Percentiles rank a stretch among this genome's conserved stretches.
These are phyloP conservation scores for Aspergillus sclerotiicarbonarius DNA, from an alignment of 495 filamentous ascomycete genomes.

Conservation along the genomic window DNA sequence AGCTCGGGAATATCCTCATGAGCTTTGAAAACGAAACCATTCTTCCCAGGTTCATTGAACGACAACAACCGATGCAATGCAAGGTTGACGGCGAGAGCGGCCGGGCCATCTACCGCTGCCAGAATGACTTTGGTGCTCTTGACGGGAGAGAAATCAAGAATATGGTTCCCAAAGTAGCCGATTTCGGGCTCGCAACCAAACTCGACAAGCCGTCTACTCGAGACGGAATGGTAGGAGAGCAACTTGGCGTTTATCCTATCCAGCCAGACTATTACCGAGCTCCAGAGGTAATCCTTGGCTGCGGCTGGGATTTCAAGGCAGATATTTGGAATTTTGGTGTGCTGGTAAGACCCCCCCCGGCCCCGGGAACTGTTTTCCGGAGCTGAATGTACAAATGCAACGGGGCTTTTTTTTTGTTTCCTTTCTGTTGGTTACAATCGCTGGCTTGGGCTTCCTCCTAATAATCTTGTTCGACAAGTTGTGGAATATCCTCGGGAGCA, in stretches of 20 bases:
- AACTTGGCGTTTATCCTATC: constrained; percentile 26
- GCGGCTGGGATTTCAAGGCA: constrained; percentile 31
- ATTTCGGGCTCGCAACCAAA: constrained; percentile 76
- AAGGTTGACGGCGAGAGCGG: constrained; percentile 15
- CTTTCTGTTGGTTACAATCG: background rate
- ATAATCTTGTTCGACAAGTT: constrained; percentile 9
- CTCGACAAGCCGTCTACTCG: constrained; percentile 13
- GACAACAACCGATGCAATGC: constrained; percentile 27
- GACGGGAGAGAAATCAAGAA: constrained; percentile 15
- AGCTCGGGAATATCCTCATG: constrained; percentile 36
- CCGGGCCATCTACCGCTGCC: constrained; percentile 14
- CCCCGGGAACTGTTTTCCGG: background rate
- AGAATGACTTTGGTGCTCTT: constrained; percentile 27
- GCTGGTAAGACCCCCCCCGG: constrained; percentile 33
- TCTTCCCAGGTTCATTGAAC: constrained; percentile 25
- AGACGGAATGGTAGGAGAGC: constrained; percentile 1
- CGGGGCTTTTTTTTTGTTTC: constrained; percentile 24
- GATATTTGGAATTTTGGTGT: constrained; percentile 42
- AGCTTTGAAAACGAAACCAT: constrained; percentile 32
- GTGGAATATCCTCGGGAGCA: constrained; percentile 43
- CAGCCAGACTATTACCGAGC: constrained; percentile 38
- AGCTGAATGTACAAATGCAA: constrained; percentile 2
- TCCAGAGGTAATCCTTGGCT: constrained; percentile 37
- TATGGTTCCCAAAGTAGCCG: constrained; percentile 61
- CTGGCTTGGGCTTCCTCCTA: background rate